Percentiles rank a stretch among this genome's conserved stretches.
Evolutionary conservation across 805 yeast genomes (phyloP).

Genomic region (Hanseniaspora thailandica): DNA sequence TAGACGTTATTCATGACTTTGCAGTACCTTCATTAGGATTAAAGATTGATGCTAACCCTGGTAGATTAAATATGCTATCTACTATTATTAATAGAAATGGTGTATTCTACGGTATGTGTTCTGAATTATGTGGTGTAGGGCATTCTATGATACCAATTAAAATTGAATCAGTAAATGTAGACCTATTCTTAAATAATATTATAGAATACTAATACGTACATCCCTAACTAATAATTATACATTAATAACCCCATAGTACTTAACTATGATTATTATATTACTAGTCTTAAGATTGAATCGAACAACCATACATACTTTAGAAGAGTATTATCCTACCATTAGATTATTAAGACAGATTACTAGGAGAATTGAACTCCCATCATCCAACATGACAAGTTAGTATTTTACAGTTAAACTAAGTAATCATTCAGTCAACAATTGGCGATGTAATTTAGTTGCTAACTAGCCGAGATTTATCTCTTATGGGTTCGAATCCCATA

Average conservation of each 20-base stretch:
- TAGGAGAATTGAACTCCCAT: neutral
- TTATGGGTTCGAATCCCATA: conserved; percentile 18
- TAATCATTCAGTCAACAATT: conserved; percentile 5
- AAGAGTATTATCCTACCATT: neutral
- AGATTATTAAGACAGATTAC: conserved; percentile 1
- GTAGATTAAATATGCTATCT: conserved; percentile 23
- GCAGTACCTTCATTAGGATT: conserved; percentile 23
- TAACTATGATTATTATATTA: neutral
- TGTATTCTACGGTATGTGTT: conserved; percentile 23
- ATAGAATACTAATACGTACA: neutral
- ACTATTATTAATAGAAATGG: conserved; percentile 22
- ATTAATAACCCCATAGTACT: neutral
- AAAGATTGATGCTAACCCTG: conserved; percentile 23
- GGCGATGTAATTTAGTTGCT: conserved; percentile 16
- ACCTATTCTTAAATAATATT: neutral
- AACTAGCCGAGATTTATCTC: conserved; percentile 7
- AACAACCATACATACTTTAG: neutral
- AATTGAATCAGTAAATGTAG: conserved; percentile 20
- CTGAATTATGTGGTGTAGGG: conserved; percentile 24
- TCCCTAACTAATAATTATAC: neutral
- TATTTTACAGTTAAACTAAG: neutral
- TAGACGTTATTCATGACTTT: conserved; percentile 22
- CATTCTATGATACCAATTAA: conserved; percentile 24
- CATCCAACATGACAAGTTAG: conserved; percentile 6
- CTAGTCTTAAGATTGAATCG: conserved; percentile 1